Percentiles rank a stretch among this genome's conserved stretches.
These are phyloP conservation scores for Puccinia hordei DNA, from an alignment of 1,284 basidiomycete species.

Conservation along the genomic window DNA sequence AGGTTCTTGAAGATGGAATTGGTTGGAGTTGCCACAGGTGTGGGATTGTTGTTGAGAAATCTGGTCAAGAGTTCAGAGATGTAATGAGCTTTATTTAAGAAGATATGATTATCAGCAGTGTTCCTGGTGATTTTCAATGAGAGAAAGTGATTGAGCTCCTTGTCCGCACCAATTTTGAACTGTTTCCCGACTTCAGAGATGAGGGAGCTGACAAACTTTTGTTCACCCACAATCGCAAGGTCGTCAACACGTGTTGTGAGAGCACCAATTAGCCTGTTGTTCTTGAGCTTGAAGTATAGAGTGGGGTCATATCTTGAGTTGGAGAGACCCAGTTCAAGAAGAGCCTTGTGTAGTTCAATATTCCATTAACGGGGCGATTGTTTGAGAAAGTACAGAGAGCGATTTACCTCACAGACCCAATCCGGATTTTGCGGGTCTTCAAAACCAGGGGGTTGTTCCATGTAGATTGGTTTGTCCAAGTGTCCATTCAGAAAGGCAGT, in stretches of 20 bases:
- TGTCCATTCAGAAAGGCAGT: slow-evolving; percentile 16
- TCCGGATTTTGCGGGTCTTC: neutral
- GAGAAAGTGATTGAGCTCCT: slow-evolving; percentile 5
- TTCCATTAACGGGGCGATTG: no score
- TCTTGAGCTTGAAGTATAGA: neutral
- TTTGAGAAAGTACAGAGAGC: no score
- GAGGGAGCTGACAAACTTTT: neutral
- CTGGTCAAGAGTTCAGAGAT: neutral
- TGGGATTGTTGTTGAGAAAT: neutral
- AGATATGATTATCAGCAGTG: neutral
- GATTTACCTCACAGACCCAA: no score
- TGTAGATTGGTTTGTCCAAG: neutral
- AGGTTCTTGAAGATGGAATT: slow-evolving; percentile 9
- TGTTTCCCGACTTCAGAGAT: neutral
- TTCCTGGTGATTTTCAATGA: neutral
- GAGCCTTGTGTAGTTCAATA: no score
- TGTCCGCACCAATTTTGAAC: neutral
- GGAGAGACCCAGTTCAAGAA: no score
- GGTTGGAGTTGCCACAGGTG: neutral
- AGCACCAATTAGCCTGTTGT: neutral
- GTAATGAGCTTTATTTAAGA: neutral
- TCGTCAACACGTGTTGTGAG: neutral
- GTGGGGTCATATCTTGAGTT: neutral
- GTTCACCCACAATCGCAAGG: slow-evolving; percentile 6
- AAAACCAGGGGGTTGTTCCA: slow-evolving; percentile 11